phyloP scores from a whole-genome alignment of 75 land plant genomes.

The Picea sitchensis region DNA sequence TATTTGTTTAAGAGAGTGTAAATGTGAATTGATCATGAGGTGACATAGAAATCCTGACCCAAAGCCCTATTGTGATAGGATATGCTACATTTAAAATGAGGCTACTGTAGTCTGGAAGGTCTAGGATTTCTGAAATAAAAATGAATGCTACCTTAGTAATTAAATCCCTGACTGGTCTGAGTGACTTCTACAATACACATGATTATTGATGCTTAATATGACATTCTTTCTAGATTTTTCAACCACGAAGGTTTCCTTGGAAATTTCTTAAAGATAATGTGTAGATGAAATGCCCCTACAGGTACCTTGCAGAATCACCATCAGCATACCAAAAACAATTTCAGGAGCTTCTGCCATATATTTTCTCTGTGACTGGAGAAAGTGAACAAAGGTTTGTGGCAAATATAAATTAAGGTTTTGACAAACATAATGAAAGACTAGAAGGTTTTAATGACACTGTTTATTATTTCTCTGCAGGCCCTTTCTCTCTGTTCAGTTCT shows the following conservation, averaged over 20 bases:
- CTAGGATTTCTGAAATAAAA: background rate
- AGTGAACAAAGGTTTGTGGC: slow-evolving; percentile 49
- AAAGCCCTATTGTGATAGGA: background rate
- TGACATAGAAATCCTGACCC: background rate
- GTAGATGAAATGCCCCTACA: slow-evolving; percentile 17
- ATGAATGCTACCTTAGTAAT: background rate
- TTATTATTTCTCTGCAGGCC: slow-evolving; percentile 39
- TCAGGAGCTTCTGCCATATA: slow-evolving; percentile 51
- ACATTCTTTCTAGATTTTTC: background rate
- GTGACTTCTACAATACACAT: background rate
- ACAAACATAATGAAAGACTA: slow-evolving; percentile 1
- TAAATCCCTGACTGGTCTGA: background rate
- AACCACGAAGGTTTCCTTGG: background rate
- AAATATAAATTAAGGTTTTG: background rate
- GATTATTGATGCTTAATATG: background rate
- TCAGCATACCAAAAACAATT: slow-evolving; percentile 62
- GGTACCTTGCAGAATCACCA: slow-evolving; percentile 90
- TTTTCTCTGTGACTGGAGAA: slow-evolving; percentile 69
- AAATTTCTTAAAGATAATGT: background rate
- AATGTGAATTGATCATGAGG: too few species aligned
- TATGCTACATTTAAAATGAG: background rate
- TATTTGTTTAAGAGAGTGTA: too few species aligned
- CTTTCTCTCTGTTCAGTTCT: slow-evolving; percentile 64
- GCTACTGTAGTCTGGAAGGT: background rate
- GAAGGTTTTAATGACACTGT: slow-evolving; percentile 1